These are phyloP conservation scores for Pulveroboletus sp. DNA, from an alignment of 768 basidiomycete genomes.

Conservation along the genomic window DNA sequence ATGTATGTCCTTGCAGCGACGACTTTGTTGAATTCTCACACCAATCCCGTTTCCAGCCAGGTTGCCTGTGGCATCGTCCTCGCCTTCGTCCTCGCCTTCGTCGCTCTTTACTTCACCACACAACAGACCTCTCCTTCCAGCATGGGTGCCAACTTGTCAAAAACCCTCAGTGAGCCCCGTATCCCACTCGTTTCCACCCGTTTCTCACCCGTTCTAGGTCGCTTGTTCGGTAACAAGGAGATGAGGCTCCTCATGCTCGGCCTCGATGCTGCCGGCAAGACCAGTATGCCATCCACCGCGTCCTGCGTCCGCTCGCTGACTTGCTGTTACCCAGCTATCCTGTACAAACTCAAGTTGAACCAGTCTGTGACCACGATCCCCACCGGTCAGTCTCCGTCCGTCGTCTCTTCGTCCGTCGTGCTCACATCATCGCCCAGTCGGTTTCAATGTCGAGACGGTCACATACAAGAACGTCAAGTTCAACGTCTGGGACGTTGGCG, in stretches of 20 bases:
- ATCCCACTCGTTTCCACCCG: fast-evolving
- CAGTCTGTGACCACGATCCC: constrained; percentile 99
- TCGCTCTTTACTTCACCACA: constrained; percentile 59
- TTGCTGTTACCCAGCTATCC: constrained; percentile 63
- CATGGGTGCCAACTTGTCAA: constrained; percentile 88
- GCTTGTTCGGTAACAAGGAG: constrained; percentile 98
- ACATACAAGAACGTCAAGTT: constrained; percentile 98
- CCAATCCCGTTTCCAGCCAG: constrained; percentile 3
- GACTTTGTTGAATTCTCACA: constrained; percentile 23
- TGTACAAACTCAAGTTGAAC: constrained; percentile 98
- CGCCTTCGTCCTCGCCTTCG: constrained; percentile 34
- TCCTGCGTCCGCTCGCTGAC: neutral
- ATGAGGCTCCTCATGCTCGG: constrained; percentile 98
- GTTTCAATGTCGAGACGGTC: constrained; percentile 99
- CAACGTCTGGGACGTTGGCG: constrained; percentile 96
- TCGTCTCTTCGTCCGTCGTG: neutral
- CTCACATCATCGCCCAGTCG: constrained; percentile 48
- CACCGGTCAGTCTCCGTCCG: constrained; percentile 54
- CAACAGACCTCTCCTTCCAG: constrained; percentile 15
- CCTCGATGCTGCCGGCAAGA: constrained; percentile 97
- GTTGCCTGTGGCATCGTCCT: constrained; percentile 28
- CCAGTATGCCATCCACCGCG: constrained; percentile 57
- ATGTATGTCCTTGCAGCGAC: constrained; percentile 12
- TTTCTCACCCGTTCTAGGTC: constrained; percentile 46
- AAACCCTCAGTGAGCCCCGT: constrained; percentile 59